phyloP scores from a whole-genome alignment of 352 stramenopile genomes.

The Thalassiosira sp. region DNA sequence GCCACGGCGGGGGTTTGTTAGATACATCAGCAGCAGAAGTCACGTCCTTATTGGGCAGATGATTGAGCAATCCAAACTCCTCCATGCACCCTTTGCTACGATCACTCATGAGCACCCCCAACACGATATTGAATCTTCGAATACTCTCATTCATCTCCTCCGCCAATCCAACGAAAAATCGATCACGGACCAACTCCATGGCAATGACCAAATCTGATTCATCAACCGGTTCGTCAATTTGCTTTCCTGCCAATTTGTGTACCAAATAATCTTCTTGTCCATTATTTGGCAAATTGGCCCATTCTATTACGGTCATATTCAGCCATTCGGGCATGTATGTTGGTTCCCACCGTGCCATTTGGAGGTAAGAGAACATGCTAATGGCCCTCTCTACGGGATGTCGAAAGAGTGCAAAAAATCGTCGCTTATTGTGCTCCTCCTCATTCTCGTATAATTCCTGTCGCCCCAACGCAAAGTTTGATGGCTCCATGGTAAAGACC shows the following conservation, averaged over 20 bases:
- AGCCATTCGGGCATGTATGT: conserved; percentile 47
- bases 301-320: conserved; percentile 46
- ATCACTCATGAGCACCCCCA: conserved; percentile 38
- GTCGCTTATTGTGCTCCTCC: conserved; percentile 19
- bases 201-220: conserved; percentile 49
- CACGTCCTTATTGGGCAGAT: background rate
- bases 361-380: conserved; percentile 61
- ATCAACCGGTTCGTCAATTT: conserved; percentile 21
- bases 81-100: conserved; percentile 28
- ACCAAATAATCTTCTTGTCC: conserved; percentile 63
- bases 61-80: conserved; percentile 19
- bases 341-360: conserved; percentile 50
- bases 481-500: conserved; percentile 50
- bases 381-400: conserved; percentile 49
- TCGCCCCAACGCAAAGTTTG: conserved; percentile 32
- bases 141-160: conserved; percentile 56
- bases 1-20: no score
- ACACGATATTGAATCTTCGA: conserved; percentile 50
- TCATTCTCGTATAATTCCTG: conserved; percentile 42
- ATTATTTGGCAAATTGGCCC: conserved; percentile 19
- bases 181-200: conserved; percentile 45
- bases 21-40: background rate
- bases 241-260: conserved; percentile 44
- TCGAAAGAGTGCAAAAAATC: conserved; percentile 54
- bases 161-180: conserved; percentile 55